Base-by-base conservation (phyloP, 2,329 filamentous ascomycete genomes). In the Penicillium italicum region DNA sequence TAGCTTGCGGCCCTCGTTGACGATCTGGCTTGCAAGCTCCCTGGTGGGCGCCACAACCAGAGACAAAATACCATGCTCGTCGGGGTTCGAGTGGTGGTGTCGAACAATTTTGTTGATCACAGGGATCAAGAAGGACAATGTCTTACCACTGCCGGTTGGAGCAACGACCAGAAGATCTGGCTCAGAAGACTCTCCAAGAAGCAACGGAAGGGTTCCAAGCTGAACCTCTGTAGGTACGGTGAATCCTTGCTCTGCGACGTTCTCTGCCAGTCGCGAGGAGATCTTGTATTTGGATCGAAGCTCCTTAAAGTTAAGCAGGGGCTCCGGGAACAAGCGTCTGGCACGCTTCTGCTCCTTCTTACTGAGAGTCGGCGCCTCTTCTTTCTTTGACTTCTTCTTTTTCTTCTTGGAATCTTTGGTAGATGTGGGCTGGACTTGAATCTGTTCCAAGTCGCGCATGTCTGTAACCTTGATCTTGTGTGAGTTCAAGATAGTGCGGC, bases 101-200 rank as follows among this genome's bases (percentile, higher is more conserved):
- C 81, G 79, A 62, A 90, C 78, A 40, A 96, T 85, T 43, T 84
- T 82, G 68, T 96, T 88, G 64, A 99, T 85, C 3, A 91, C 82
- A 0, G 93, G 92, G 40, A 99, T 89, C 66, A 97, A 75, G 67
- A 97, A 99, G 18, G 91, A 91, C 60, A 99, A 79, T 0, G 94
- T 99, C 79, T 99, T 99, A 42, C 94, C 94, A 71, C 93, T 97
- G 24, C 94, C 94, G 0, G 94, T 99, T 1, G 94, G 94, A 3
- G 94, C 94, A 41, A 97, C 86, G 0, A 90, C 90, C 60, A 99
- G 74, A 37, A 99, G 84, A 76, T 99, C 87, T 5, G 93, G 78
- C 12, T 78, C 76, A 22, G 64, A 55, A 53, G 54, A 57, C 45
- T 82, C 53, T 72, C 76, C 58, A 30, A 97, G 76, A 34, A 97